These are phyloP conservation scores for Madurella mycetomatis DNA, from an alignment of 2,329 filamentous ascomycete genomes.

Conservation along the genomic window DNA sequence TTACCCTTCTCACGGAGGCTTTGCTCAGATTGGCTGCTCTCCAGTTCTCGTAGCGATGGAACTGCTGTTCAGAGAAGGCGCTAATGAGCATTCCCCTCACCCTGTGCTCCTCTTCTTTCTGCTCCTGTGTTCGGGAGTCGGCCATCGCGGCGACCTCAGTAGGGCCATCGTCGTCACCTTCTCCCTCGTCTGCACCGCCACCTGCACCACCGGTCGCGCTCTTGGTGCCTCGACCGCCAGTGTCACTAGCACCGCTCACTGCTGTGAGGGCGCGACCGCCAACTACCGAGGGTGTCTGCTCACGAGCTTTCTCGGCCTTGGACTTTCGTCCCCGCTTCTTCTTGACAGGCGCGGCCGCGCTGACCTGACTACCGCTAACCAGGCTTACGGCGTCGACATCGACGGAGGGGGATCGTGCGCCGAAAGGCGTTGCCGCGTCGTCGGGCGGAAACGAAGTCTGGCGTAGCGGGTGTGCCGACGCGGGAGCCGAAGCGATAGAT, in stretches of 20 bases:
- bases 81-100: constrained; percentile 58
- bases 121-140: constrained; percentile 60
- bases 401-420: constrained; percentile 60
- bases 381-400: constrained; percentile 59
- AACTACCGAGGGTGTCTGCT: constrained; percentile 43
- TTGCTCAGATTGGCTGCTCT: constrained; percentile 64
- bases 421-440: constrained; percentile 49
- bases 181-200: constrained; percentile 49
- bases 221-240: constrained; percentile 26
- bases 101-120: constrained; percentile 64
- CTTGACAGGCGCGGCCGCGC: constrained; percentile 42
- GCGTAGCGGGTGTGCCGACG: constrained; percentile 64
- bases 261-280: constrained; percentile 39
- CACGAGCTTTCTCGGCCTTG: constrained; percentile 51
- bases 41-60: constrained; percentile 66
- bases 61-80: constrained; percentile 62
- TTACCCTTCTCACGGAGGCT: constrained; percentile 62
- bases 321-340: constrained; percentile 60
- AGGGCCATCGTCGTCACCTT: constrained; percentile 33
- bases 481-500: constrained; percentile 46
- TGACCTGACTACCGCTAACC: constrained; percentile 58
- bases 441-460: constrained; percentile 78
- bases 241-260: constrained; percentile 38
- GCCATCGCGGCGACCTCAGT: constrained; percentile 37
- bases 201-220: constrained; percentile 45